These are phyloP conservation scores for Lactarius trivialis DNA, from an alignment of 768 basidiomycete genomes.

Conservation along the genomic window DNA sequence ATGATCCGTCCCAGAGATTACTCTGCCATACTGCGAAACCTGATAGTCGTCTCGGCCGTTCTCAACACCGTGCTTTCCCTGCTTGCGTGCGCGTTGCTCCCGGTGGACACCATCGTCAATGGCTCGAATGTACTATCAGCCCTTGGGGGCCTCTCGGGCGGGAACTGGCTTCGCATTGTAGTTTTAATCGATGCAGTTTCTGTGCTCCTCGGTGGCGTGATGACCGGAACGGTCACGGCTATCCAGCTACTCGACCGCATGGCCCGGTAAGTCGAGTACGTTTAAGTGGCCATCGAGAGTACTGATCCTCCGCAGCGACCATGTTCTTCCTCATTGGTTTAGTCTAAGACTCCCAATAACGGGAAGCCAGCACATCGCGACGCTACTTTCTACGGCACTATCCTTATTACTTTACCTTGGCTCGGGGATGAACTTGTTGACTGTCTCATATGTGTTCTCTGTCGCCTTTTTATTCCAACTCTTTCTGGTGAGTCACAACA, in stretches of 20 bases:
- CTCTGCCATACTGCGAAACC: slow-evolving; percentile 18
- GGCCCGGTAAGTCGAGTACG: slow-evolving; percentile 5
- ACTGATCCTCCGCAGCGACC: slow-evolving; percentile 13
- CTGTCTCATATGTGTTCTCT: slow-evolving; percentile 22
- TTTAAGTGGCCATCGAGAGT: not conserved
- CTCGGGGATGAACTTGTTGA: slow-evolving; percentile 21
- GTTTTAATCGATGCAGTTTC: slow-evolving; percentile 20
- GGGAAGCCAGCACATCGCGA: slow-evolving; percentile 16
- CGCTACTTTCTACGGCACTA: slow-evolving; percentile 10
- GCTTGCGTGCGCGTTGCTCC: slow-evolving; percentile 18
- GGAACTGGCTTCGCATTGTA: slow-evolving; percentile 20
- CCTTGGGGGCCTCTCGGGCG: slow-evolving; percentile 17
- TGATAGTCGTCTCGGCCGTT: slow-evolving; percentile 18
- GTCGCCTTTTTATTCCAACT: slow-evolving; percentile 22
- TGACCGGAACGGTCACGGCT: slow-evolving; percentile 21
- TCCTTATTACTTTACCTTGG: slow-evolving; percentile 21
- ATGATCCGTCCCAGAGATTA: slow-evolving; percentile 19
- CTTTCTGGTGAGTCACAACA: slow-evolving; percentile 12
- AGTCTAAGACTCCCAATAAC: slow-evolving; percentile 18
- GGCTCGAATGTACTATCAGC: slow-evolving; percentile 21
- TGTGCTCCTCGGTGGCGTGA: slow-evolving; percentile 21
- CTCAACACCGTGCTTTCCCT: slow-evolving; percentile 19
- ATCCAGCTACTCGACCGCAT: slow-evolving; percentile 20
- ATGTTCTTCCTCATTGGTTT: slow-evolving; percentile 20
- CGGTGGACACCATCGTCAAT: not conserved